Evolutionary conservation across 441 rosid genomes (phyloP).

Genomic region (Jatropha multifida): DNA sequence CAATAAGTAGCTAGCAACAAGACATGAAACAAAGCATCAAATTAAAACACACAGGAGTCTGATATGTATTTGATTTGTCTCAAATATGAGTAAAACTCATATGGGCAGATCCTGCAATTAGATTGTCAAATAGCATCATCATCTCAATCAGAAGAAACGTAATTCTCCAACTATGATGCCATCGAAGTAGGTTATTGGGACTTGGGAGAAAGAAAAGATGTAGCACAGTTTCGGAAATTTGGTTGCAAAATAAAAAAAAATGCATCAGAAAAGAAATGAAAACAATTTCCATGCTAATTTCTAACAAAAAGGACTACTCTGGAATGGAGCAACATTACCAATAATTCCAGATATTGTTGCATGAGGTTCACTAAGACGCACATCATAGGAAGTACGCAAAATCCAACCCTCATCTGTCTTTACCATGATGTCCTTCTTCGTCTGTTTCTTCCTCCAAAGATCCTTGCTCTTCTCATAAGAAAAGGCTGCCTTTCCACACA

Average conservation of each 20-base stretch:
- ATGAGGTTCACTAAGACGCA: conserved; percentile 65
- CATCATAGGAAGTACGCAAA: conserved; percentile 51
- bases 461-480: conserved; percentile 65
- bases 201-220: no score
- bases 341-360: conserved; percentile 66
- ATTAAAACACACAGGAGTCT: not conserved
- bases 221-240: not conserved
- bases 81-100: not conserved
- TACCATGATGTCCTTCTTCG: conserved; percentile 29
- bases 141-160: not conserved
- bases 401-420: conserved; percentile 43
- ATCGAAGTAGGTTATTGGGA: not conserved
- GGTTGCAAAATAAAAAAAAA: not conserved
- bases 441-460: conserved; percentile 62
- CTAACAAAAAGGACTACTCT: not conserved
- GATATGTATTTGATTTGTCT: not conserved
- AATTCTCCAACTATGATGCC: not conserved
- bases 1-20: not conserved
- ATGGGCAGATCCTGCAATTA: not conserved
- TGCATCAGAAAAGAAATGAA: not conserved
- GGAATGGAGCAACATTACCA: conserved; percentile 44
- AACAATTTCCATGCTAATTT: not conserved
- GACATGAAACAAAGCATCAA: conserved; percentile 2
- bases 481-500: conserved; percentile 76
- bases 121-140: not conserved